Base-by-base conservation (phyloP, 148 eudicot genomes). In the Simmondsia chinensis region DNA sequence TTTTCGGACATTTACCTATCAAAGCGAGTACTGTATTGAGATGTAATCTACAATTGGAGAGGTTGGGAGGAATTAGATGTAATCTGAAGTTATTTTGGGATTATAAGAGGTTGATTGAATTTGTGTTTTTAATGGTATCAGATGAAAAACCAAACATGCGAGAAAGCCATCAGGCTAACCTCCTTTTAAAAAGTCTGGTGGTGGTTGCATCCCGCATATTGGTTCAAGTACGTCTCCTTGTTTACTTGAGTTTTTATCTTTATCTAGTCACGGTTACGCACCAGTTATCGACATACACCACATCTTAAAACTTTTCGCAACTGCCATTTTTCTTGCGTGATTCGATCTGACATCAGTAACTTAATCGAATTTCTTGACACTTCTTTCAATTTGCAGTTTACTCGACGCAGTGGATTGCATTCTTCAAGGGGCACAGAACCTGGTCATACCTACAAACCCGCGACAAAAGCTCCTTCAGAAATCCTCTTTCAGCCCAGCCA, bases 351-450 rank as follows among this genome's bases (percentile, higher is more conserved):
- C 13, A 13, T 41, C 12, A n/a, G 7, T 4, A n/a, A 52, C 33
- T 38, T 48, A 31, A 59, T 38, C 16, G 42, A 15, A 51, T 20
- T 20, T 46, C 19, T 39, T 21, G 13, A n/a, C 56, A 61, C 16
- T 20, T n/a, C 64, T 28, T 9, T 19, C 11, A 32, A 39, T 9
- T 18, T 53, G 61, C 63, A 89, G 97, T 61, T 49, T 89, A 40
- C 46, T 71, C 39, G 87, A 84, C 45, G 95, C 95, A 41, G 77
- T 89, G 39, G 93, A 89, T 42, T 75, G 36, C 76, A 76, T 89
- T 20, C 82, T 84, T 26, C 93, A 84, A 57, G 97, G 95, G 2
- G 66, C 95, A 11, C 95, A 84, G 43, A 69, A 70, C 64, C 70
- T 89, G 18, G 62, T 88, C 3, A 63, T 88, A 18, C 87, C 97